phyloP scores from a whole-genome alignment of 305 asterid genomes.

The Ajuga reptans region DNA sequence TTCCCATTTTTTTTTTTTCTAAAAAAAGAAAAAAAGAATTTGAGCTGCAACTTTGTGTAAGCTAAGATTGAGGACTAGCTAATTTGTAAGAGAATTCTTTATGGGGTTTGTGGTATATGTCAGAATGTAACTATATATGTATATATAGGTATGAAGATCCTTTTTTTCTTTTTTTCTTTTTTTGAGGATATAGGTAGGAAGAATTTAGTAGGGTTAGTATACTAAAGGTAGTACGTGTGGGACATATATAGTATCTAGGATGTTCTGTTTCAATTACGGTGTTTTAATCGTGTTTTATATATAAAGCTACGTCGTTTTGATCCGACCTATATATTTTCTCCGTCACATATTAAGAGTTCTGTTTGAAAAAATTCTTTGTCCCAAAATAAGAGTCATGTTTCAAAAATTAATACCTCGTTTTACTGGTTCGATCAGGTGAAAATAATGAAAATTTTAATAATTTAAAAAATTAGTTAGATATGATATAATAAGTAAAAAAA shows the following conservation, averaged over 20 bases:
- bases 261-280: too few species aligned
- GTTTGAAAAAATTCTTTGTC: too few species aligned
- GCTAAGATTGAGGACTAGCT: neutral
- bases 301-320: too few species aligned
- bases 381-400: too few species aligned
- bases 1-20: slow-evolving; percentile 19
- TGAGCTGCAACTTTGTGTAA: neutral
- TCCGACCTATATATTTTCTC: too few species aligned
- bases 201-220: slow-evolving; percentile 18
- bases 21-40: neutral
- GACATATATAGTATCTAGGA: neutral
- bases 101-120: slow-evolving; percentile 5
- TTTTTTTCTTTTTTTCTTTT: too few species aligned
- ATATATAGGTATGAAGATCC: slow-evolving; percentile 7
- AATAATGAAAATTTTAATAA: too few species aligned
- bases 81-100: neutral
- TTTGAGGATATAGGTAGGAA: neutral
- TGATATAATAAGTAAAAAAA: too few species aligned
- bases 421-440: too few species aligned
- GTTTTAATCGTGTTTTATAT: too few species aligned
- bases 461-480: neutral
- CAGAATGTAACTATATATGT: neutral
- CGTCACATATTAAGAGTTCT: too few species aligned
- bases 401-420: too few species aligned
- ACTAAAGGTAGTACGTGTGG: slow-evolving; percentile 19